These are phyloP conservation scores for Candida glucosophila DNA, from an alignment of 1,139 yeast species.

Conservation along the genomic window DNA sequence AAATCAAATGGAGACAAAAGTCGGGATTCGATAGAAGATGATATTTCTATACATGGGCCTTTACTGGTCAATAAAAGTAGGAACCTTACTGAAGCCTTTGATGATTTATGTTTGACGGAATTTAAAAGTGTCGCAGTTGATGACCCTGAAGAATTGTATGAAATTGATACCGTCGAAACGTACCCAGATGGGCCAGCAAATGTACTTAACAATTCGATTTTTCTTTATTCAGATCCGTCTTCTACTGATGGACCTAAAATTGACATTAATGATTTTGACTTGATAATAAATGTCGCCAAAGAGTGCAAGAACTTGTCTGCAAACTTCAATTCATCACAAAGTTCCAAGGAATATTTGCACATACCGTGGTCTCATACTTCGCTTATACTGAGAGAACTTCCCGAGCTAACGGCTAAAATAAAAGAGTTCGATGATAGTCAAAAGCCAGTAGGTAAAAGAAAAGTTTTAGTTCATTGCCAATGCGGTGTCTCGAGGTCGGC, in stretches of 20 bases:
- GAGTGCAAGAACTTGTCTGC: constrained; percentile 46
- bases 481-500: constrained; percentile 91
- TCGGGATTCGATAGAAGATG: too few relatives aligned
- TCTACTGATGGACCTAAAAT: constrained; percentile 11
- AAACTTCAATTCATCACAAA: constrained; percentile 9
- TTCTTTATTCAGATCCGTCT: constrained; percentile 22
- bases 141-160: too few relatives aligned
- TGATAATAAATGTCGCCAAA: constrained; percentile 80
- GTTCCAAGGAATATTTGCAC: constrained; percentile 52
- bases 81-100: too few relatives aligned
- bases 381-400: constrained; percentile 55
- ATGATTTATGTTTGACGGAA: too few relatives aligned
- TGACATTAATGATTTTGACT: constrained; percentile 53
- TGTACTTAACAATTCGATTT: constrained; percentile 33
- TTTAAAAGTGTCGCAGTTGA: too few relatives aligned
- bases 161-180: too few relatives aligned
- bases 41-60: too few relatives aligned
- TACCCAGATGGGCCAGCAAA: constrained; percentile 79
- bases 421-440: constrained; percentile 21
- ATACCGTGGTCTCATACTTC: constrained; percentile 87
- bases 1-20: too few relatives aligned
- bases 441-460: constrained; percentile 26
- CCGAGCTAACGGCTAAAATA: constrained; percentile 47
- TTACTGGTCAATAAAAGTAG: too few relatives aligned
- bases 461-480: constrained; percentile 77